Evolutionary conservation across 2,329 filamentous ascomycete species (phyloP), one percentile per base, ranked within the genome.

Genomic region (Fusarium piperis): DNA sequence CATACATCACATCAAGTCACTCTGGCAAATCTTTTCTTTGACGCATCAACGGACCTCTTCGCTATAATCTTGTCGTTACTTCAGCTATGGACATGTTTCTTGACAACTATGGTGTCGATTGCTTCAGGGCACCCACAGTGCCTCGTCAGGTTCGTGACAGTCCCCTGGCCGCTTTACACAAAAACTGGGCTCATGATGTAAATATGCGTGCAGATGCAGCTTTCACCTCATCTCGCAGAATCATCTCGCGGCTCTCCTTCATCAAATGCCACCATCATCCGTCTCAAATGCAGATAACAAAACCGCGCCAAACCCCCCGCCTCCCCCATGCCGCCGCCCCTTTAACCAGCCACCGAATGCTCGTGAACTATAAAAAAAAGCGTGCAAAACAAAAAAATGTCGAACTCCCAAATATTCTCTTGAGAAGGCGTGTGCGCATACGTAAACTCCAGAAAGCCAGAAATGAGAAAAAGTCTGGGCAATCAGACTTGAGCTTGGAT

Each of bases 371-470:
- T 53, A 72, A 67, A 61, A 41, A 30, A 51, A 62, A 46, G 32
- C 30, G 28, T 32, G 28, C 26, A 33, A 46, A 55, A 48, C 53
- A 26, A 53, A 51, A 51, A 26, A 53, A 52, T 52, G 56, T 71
- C 66, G 64, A 72, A 68, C 67, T 74, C 74, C 72, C 67, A 66
- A 68, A 66, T 65, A 65, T 69, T 59, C 39, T 71, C 70, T 67
- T 72, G 64, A 60, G 67, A 69, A 68, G 71, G 65, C 71, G 62
- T 76, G 38, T 72, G 41, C 41, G 41, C 41, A 73, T 74, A 67
- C 70, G 63, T 63, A 74, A 76, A 77, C 74, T 76, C 75, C 74
- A 67, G 63, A 65, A 67, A 59, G 61, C 58, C 65, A 67, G 67
- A 69, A 76, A 73, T 48, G 63, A 65, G 64, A 66, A 59, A 71